Evolutionary conservation across 1,139 yeast species (phyloP), one percentile per base, ranked within the genome.

Genomic region (Zygosaccharomyces sapae): DNA sequence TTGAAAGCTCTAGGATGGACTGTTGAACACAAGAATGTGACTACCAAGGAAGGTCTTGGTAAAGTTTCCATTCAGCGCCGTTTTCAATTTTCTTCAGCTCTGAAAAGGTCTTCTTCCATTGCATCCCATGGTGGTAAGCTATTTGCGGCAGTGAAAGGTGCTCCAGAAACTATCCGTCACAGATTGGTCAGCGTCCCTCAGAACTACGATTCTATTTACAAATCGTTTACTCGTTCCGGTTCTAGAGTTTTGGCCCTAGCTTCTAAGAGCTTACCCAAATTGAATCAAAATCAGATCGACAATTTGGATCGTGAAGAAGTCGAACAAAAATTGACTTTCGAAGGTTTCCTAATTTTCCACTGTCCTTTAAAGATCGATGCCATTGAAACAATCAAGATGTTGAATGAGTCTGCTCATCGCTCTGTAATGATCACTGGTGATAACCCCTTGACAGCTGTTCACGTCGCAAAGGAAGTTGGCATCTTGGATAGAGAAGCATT

Each of bases 391-490:
- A 84, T 92, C 57, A 75, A 81, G 63, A 90, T 89, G 97, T 77
- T 92, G 69, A 92, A 88, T 67, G 95, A 89, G 65, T 89, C 97
- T 1, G 83, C 94, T 47, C 99, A 92, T 67, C 88, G 99, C 66
- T 83, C 85, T 67, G 81, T 94, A 43, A 92, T 92, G 98, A 94
- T 94, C 61, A 92, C 99, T 50, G 99, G 98, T 74, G 99, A 92
- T 70, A 94, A 92, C 68, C 97, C 98, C 33, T 79, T 92, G 65
- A 92, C 99, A 55, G 99, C 98, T 33, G 94, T 95, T 55, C 97
- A 92, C 66, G 98, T 92, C 59, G 98, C 98, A 33, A 81, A 83
- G 59, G 95, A 88, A 69, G 98, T 94, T 52, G 84, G 76, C 27
- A 92, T 92, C 63, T 86, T 90, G 49, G 86, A 86, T 46, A 76